Conservation (phyloP, 345 rosid species). For the Bruguiera gymnorhiza region DNA sequence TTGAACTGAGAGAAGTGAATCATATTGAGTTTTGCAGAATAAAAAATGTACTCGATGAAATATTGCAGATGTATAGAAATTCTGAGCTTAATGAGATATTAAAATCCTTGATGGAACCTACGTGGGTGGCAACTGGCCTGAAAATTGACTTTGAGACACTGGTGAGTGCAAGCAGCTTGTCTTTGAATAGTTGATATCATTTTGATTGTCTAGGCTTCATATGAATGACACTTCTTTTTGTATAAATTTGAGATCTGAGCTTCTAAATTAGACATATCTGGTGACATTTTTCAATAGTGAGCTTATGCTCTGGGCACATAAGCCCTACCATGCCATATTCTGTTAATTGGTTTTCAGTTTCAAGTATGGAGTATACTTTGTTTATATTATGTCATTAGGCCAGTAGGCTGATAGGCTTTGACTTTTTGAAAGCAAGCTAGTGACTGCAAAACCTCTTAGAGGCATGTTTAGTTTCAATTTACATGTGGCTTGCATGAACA, state of each 20-base stretch:
- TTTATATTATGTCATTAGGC: not conserved
- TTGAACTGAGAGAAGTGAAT: constrained; percentile 89
- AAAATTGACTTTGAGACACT: constrained; percentile 74
- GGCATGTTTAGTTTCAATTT: too few relatives aligned
- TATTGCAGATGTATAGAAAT: constrained; percentile 62
- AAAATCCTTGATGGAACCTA: constrained; percentile 77
- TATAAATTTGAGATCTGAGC: not conserved
- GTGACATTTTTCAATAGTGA: not conserved
- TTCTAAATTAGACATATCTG: not conserved
- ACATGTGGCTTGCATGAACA: too few relatives aligned
- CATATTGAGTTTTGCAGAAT: constrained; percentile 90
- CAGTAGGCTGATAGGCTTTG: not conserved
- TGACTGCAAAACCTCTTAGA: too few relatives aligned
- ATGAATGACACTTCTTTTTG: not conserved
- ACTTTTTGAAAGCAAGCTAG: not conserved
- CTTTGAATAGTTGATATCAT: too few relatives aligned
- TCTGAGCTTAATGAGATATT: constrained; percentile 66
- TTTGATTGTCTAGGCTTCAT: not conserved
- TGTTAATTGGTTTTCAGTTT: too few relatives aligned
- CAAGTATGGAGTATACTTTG: too few relatives aligned
- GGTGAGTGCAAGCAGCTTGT: constrained; percentile 37
- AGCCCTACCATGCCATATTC: too few relatives aligned
- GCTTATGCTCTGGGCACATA: not conserved
- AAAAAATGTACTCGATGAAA: constrained; percentile 75
- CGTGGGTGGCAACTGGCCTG: constrained; percentile 95